Conservation (phyloP, 1,139 yeast species). For the Nematodospora anomalae region DNA sequence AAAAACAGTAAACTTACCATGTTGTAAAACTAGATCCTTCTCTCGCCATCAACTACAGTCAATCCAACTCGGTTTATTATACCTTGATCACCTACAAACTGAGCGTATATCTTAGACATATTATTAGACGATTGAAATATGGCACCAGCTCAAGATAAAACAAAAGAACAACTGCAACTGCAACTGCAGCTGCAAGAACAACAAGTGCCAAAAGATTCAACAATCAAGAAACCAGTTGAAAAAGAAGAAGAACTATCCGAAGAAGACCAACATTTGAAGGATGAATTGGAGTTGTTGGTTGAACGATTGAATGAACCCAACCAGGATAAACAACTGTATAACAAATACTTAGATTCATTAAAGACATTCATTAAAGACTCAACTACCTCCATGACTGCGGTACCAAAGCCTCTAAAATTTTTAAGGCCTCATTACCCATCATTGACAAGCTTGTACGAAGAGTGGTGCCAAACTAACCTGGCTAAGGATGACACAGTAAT, state of each 20-base stretch:
- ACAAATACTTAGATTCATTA: slow-evolving; percentile 61
- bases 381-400: slow-evolving; percentile 98
- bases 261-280: slow-evolving; percentile 88
- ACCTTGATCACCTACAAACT: too few species aligned
- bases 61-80: not conserved
- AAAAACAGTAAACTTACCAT: not conserved
- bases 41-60: not conserved
- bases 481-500: slow-evolving; percentile 24
- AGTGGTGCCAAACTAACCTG: slow-evolving; percentile 69
- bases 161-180: slow-evolving; percentile 9
- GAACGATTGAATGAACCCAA: slow-evolving; percentile 59
- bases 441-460: slow-evolving; percentile 62
- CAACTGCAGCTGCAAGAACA: slow-evolving; percentile 11
- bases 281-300: slow-evolving; percentile 83
- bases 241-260: slow-evolving; percentile 83
- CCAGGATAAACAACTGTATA: slow-evolving; percentile 51
- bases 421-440: slow-evolving; percentile 81
- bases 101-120: too few species aligned
- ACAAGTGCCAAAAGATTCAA: slow-evolving; percentile 15
- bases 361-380: slow-evolving; percentile 84
- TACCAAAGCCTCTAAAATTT: slow-evolving; percentile 96
- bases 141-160: slow-evolving; percentile 26
- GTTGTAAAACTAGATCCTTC: not conserved
- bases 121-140: slow-evolving; percentile 10
- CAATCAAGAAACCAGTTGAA: slow-evolving; percentile 19